Evolutionary conservation across 768 basidiomycete species (phyloP).

Genomic region (Astraeus odoratus): DNA sequence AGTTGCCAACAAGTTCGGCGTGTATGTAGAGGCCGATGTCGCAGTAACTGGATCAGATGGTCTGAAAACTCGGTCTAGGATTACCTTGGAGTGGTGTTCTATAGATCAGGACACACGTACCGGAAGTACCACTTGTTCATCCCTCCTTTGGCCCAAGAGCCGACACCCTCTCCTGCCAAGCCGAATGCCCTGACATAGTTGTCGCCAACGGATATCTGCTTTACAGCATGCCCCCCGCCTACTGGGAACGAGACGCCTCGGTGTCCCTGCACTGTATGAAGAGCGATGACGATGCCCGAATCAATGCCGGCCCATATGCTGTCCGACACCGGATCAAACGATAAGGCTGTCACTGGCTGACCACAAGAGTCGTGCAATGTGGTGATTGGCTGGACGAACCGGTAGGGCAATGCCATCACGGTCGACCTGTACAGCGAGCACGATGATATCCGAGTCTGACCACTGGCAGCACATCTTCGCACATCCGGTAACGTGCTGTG

Average conservation of each 20-base stretch:
- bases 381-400: slow-evolving; percentile 11
- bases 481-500: too few species aligned
- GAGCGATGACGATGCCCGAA: slow-evolving; percentile 61
- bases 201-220: slow-evolving; percentile 72
- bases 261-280: slow-evolving; percentile 55
- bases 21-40: slow-evolving; percentile 41
- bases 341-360: slow-evolving; percentile 64
- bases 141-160: slow-evolving; percentile 80
- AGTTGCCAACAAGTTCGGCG: slow-evolving; percentile 52
- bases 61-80: slow-evolving; percentile 28
- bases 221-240: slow-evolving; percentile 61
- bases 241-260: slow-evolving; percentile 72
- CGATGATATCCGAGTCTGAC: too few species aligned
- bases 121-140: slow-evolving; percentile 76
- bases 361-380: slow-evolving; percentile 5
- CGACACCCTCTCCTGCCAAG: slow-evolving; percentile 55
- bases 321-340: slow-evolving; percentile 89
- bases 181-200: slow-evolving; percentile 66
- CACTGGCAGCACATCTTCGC: too few species aligned
- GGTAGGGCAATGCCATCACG: slow-evolving; percentile 17
- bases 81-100: background rate
- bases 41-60: slow-evolving; percentile 27
- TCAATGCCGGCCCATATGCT: slow-evolving; percentile 81
- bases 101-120: slow-evolving; percentile 37
- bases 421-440: too few species aligned